Base-by-base conservation (phyloP, 306 rosid genomes). In the Cotoneaster glaucophyllus region DNA sequence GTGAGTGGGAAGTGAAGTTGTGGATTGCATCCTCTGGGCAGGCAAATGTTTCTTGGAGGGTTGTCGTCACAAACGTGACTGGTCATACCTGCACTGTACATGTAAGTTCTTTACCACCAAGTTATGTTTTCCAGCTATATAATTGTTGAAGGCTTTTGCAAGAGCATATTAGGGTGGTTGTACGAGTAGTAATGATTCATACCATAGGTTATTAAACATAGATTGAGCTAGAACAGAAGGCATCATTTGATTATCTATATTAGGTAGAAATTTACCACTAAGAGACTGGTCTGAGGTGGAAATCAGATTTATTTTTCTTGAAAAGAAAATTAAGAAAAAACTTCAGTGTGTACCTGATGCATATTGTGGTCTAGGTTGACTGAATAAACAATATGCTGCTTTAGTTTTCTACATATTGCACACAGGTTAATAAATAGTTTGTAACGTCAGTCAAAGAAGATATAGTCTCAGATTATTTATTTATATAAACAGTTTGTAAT, bases 1-100 rank as follows among this genome's bases (percentile, higher is more conserved):
- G 88, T 80, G 96, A 86, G 71, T 95, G 97, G 99, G 99, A 95
- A 92, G 92, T 92, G 83, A 95, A 95, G 87, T 90, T 95, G 73
- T 92, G 96, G 97, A 81, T 95, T 65, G 77, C 89, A 74, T 88
- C 93, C 45, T 76, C 84, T 82, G 96, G 96, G 65, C 90, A 74
- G 79, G 97, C 88, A 44, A 89, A 92, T 82, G 93, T 93, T 82
- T 88, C 96, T 77, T 95, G 99, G 99, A 91, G 99, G 87, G 87
- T 92, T 73, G 84, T 90, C 59, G 99, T 95, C 65, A 92, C 95
- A 77, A 95, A 95, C 78, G 99, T 85, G 82, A 92, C 99, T 15
- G 99, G 99, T 78, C 97, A 92, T 78, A 95, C 99, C 75, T 90
- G 96, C 89, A 83, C 89, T 14, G 86, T 95, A 71, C 90, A 95